Conservation (phyloP, 2,329 filamentous ascomycete species). For the Botrytis fabae region DNA sequence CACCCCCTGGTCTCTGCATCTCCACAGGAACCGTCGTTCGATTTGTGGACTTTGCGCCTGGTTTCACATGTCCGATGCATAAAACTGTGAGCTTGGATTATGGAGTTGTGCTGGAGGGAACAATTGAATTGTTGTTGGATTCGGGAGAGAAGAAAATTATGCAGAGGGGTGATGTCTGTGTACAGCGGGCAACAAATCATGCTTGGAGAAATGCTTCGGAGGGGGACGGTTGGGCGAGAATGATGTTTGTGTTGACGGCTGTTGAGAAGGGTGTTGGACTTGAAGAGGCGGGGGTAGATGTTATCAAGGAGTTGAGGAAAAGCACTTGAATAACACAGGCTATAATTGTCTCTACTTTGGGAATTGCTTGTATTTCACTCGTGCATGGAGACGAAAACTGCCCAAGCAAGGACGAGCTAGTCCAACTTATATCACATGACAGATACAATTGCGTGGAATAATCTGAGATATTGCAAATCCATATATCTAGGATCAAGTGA, state of each 20-base stretch:
- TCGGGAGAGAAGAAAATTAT: constrained; percentile 45
- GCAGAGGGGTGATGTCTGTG: constrained; percentile 45
- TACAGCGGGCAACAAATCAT: constrained; percentile 50
- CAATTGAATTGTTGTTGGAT: constrained; percentile 46
- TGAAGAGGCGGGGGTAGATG: constrained; percentile 28
- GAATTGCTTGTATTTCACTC: not conserved
- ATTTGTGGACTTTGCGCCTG: constrained; percentile 35
- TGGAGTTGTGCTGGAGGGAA: constrained; percentile 44
- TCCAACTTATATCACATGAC: not conserved
- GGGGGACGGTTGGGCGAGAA: constrained; percentile 32
- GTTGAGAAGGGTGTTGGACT: constrained; percentile 26
- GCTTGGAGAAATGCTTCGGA: constrained; percentile 42
- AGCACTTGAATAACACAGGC: not conserved
- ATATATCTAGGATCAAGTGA: not conserved
- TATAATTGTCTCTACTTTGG: accelerated
- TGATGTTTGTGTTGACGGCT: constrained; percentile 35
- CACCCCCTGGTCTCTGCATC: constrained; percentile 31
- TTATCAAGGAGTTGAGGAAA: constrained; percentile 11
- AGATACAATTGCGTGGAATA: not conserved
- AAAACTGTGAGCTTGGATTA: constrained; percentile 48
- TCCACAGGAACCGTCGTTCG: constrained; percentile 33
- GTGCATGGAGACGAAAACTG: not conserved
- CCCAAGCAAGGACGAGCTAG: not conserved
- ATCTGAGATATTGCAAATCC: not conserved
- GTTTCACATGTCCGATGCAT: constrained; percentile 44